Base-by-base conservation (phyloP, 192 early-diverging fungal species). In the Umbelopsis isabellina region DNA sequence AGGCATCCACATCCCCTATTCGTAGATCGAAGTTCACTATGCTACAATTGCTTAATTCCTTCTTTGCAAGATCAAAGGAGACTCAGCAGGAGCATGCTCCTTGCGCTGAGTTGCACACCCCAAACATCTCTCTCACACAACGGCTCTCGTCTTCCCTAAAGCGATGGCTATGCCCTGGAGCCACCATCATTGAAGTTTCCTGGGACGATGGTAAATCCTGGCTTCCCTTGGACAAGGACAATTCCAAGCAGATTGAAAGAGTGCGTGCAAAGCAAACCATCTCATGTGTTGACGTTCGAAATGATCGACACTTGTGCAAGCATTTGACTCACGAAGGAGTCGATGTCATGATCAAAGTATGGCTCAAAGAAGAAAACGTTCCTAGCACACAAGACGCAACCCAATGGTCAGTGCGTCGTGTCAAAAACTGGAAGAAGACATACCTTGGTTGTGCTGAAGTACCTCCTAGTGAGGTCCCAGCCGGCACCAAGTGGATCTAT, bases 211-310 rank as follows among this genome's bases (percentile, higher is more conserved):
- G 67, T 21, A 23, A 49, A 13, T 35, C 48, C 30, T 69, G 67
- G 67, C 46, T 69, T 41, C 67, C 67, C 4, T 35, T 69, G 21
- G 67, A 69, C 21, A 48, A 33, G 1, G 51, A 49, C 12, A 69
- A 69, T 23, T 69, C 67, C 16, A 49, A 52, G 27, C 48, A 69
- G 21, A 69, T 69, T 27, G 67, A 69, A 33, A 69, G 35, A 69
- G 51, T 69, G 21, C 55, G 55, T 25, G 21, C 55, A 37, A 61
- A 61, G 55, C 55, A 61, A 61, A 61, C 55, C 7, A 61, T 61
- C 33, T 61, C 55, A 30, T 61, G 55, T 35, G 55, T 61, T 25
- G 55, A 61, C 33, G 33, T 61, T n/a, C 55, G 55, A 7, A 61
- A 61, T 35, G 55, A 61, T 61, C 55, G 55, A 18, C 21, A 61